Conservation (phyloP, 352 stramenopile species). For the Globisporangium orthogonon region DNA sequence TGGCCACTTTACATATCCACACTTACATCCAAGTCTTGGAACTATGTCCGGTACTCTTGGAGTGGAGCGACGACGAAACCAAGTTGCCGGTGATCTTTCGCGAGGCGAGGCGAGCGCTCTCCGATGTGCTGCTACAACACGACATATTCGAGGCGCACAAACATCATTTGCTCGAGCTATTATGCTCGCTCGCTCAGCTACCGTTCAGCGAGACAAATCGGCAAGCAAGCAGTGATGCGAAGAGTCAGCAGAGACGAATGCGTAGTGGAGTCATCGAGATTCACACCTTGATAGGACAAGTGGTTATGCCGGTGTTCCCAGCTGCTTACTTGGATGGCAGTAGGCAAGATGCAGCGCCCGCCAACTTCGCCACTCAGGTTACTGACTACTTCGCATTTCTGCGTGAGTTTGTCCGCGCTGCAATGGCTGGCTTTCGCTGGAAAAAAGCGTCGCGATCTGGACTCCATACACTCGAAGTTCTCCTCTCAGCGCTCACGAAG, state of each 20-base stretch:
- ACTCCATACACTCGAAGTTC: not conserved
- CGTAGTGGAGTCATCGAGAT: not conserved
- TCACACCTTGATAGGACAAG: constrained; percentile 4
- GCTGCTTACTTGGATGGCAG: not conserved
- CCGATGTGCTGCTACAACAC: constrained; percentile 17
- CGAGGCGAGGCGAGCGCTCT: constrained; percentile 9
- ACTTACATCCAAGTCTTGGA: constrained; percentile 20
- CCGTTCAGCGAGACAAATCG: not conserved
- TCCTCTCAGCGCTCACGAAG: constrained; percentile 9
- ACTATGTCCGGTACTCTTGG: constrained; percentile 21
- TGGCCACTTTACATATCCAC: constrained; percentile 14
- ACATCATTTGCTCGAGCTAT: constrained; percentile 19
- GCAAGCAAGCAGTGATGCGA: constrained; percentile 2
- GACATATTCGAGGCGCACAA: constrained; percentile 20
- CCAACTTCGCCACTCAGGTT: not conserved
- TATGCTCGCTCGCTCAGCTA: constrained; percentile 12
- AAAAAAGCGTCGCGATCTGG: not conserved
- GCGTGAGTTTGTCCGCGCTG: constrained; percentile 4
- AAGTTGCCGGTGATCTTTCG: not conserved
- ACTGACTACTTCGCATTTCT: constrained; percentile 7
- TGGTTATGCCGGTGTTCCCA: constrained; percentile 6
- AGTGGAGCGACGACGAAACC: constrained; percentile 15
- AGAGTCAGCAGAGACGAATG: not conserved
- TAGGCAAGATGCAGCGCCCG: not conserved
- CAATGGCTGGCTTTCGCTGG: not conserved